Evolutionary conservation across 306 rosid genomes (phyloP), one percentile per base, ranked within the genome.

Genomic region (Rosa lucieae): DNA sequence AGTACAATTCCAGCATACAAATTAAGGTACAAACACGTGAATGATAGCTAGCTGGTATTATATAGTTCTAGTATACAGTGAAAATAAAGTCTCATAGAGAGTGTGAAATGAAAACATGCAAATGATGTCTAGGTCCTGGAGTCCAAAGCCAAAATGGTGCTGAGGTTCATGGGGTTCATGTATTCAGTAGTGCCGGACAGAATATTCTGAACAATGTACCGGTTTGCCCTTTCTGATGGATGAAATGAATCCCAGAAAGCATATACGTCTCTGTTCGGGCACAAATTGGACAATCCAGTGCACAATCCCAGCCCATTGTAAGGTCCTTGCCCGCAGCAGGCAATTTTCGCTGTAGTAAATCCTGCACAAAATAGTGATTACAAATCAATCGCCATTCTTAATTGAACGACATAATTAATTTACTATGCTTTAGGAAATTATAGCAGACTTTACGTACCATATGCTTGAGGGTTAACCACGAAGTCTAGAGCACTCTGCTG

Each of bases 251-350:
- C 98, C 98, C 98, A 93, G 84, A 93, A 93, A 48, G 89, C 98
- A 74, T 93, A 87, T 5, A 0, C 1, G 14, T 87, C 78, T 75
- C 98, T 87, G 70, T 93, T 77, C 0, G 90, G 87, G 70, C 98
- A 93, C 75, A 93, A 29, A 74, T 85, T 91, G 0, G 98, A 93
- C 15, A 58, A 78, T 32, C 2, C 26, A 0, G 94, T 93, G 86
- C 98, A 93, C 5, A 91, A 77, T 49, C 97, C 94, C 0, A 93
- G 0, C 2, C 97, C 98, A 73, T 93, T 93, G 46, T 80, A 88
- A 6, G 90, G 93, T 78, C 97, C 96, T 83, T 93, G 96, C n/a
- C 97, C 97, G 5, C 96, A 93, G 58, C 97, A 93, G 20, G 98
- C 98, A 74, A 87, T 23, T 84, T 91, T 85, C 40, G 96, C 87